phyloP scores from a whole-genome alignment of 495 filamentous ascomycete genomes.

The Choiromyces venosus region DNA sequence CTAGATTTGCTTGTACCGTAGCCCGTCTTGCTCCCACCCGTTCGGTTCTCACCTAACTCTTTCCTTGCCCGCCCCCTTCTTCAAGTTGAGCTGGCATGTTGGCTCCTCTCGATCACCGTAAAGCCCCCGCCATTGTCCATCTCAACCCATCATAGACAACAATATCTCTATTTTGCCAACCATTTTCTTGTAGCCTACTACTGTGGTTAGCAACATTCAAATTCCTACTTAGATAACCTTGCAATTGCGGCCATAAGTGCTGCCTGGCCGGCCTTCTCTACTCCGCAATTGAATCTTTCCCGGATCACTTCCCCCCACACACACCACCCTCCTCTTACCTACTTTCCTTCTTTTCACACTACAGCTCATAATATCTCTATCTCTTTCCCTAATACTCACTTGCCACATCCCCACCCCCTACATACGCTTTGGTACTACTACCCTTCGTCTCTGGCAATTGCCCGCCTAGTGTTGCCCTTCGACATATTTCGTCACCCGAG shows the following conservation, averaged over 20 bases:
- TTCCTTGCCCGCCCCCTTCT: constrained; percentile 27
- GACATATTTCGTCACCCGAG: constrained; percentile 42
- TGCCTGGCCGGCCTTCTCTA: constrained; percentile 21
- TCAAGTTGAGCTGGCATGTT: constrained; percentile 38
- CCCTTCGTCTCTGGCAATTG: constrained; percentile 29
- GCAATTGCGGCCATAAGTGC: constrained; percentile 4
- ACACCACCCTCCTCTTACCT: constrained; percentile 17
- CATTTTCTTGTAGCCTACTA: background rate
- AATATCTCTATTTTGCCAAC: background rate
- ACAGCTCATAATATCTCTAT: constrained; percentile 4
- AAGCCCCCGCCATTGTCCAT: constrained; percentile 24
- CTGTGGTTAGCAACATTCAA: background rate
- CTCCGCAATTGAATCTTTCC: constrained; percentile 29
- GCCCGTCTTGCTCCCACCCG: constrained; percentile 37
- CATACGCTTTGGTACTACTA: constrained; percentile 20
- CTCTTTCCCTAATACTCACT: constrained; percentile 9
- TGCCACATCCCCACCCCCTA: constrained; percentile 1
- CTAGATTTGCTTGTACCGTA: constrained; percentile 37
- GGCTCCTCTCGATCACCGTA: constrained; percentile 38
- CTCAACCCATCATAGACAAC: constrained; percentile 31
- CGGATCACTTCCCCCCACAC: background rate
- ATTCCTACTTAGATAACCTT: background rate
- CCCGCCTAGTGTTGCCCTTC: constrained; percentile 38
- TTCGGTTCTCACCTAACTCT: constrained; percentile 24
- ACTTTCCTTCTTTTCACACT: constrained; percentile 8